These are phyloP conservation scores for Nannizziopsis barbatae DNA, from an alignment of 2,329 filamentous ascomycete genomes.

Conservation along the genomic window DNA sequence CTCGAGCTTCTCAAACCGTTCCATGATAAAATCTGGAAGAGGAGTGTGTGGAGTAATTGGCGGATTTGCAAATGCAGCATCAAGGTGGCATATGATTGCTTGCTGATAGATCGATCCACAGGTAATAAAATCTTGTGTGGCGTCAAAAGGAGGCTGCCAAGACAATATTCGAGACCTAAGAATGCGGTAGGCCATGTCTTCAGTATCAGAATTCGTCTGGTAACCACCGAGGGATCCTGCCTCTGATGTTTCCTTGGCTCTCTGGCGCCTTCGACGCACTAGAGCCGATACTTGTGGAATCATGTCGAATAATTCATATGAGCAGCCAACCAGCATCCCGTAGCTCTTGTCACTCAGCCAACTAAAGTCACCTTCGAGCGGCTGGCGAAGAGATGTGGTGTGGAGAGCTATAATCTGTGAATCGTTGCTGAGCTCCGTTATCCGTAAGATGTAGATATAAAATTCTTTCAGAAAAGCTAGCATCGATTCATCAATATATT, in stretches of 20 bases:
- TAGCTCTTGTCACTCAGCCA: slow-evolving; percentile 11
- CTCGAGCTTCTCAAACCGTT: slow-evolving; percentile 3
- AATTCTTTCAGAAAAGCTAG: slow-evolving; percentile 13
- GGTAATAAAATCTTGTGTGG: slow-evolving; percentile 8
- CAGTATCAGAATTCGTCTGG: neutral
- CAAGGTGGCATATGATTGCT: slow-evolving; percentile 10
- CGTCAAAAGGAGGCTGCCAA: slow-evolving; percentile 6
- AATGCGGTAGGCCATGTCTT: slow-evolving; percentile 8
- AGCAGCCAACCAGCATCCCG: slow-evolving; percentile 11
- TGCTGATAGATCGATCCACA: slow-evolving; percentile 11
- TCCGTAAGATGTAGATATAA: slow-evolving; percentile 10
- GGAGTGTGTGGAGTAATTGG: slow-evolving; percentile 8
- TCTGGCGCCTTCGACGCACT: slow-evolving; percentile 9
- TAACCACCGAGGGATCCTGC: neutral
- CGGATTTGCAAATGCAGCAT: slow-evolving; percentile 6
- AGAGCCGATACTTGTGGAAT: slow-evolving; percentile 11
- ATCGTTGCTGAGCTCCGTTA: slow-evolving; percentile 11
- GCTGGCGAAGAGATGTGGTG: neutral
- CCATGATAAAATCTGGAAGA: slow-evolving; percentile 3
- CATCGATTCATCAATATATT: slow-evolving; percentile 9
- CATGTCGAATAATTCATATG: slow-evolving; percentile 12
- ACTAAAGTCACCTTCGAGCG: neutral
- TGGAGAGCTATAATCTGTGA: slow-evolving; percentile 7
- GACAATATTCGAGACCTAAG: slow-evolving; percentile 4
- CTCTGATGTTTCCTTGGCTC: neutral